Percentiles rank a stretch among this genome's conserved stretches.
phyloP scores from a whole-genome alignment of 768 basidiomycete species.

The Lepiota brunneoincarnata region DNA sequence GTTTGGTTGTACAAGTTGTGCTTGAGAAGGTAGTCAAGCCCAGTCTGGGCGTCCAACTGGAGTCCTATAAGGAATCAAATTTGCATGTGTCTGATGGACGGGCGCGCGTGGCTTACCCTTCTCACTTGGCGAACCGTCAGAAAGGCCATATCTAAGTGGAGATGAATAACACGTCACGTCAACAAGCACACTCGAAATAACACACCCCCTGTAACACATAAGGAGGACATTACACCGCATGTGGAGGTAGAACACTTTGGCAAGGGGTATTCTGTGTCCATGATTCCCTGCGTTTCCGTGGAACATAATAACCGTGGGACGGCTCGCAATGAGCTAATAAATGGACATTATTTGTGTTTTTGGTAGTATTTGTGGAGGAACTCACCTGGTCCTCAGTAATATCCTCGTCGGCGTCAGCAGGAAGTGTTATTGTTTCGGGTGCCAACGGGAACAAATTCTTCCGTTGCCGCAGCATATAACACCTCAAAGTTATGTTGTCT shows the following conservation, averaged over 20 bases:
- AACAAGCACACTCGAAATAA: slow-evolving; percentile 8
- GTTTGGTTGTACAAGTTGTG: slow-evolving; percentile 66
- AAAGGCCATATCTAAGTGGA: slow-evolving; percentile 72
- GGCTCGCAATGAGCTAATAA: slow-evolving; percentile 39
- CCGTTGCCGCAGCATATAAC: slow-evolving; percentile 73
- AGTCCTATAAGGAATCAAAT: slow-evolving; percentile 47
- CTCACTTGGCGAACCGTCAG: slow-evolving; percentile 85
- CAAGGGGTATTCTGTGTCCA: slow-evolving; percentile 90
- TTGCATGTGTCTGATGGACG: not conserved
- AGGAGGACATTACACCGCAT: slow-evolving; percentile 94
- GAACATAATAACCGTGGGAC: slow-evolving; percentile 91
- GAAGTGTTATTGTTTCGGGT: slow-evolving; percentile 28
- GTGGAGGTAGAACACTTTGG: slow-evolving; percentile 73
- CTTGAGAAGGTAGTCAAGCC: slow-evolving; percentile 67
- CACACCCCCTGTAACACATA: slow-evolving; percentile 90
- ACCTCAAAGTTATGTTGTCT: slow-evolving; percentile 69
- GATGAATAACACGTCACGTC: not conserved
- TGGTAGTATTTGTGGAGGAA: not conserved
- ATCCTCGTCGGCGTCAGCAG: slow-evolving; percentile 27
- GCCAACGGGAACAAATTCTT: slow-evolving; percentile 39
- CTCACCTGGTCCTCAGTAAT: slow-evolving; percentile 59
- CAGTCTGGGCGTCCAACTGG: slow-evolving; percentile 81
- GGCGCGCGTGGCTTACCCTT: slow-evolving; percentile 46
- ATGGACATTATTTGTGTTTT: not conserved
- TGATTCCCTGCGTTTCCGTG: slow-evolving; percentile 89